These are phyloP conservation scores for Blumeria graminis DNA, from an alignment of 2,329 filamentous ascomycete species.

Conservation along the genomic window DNA sequence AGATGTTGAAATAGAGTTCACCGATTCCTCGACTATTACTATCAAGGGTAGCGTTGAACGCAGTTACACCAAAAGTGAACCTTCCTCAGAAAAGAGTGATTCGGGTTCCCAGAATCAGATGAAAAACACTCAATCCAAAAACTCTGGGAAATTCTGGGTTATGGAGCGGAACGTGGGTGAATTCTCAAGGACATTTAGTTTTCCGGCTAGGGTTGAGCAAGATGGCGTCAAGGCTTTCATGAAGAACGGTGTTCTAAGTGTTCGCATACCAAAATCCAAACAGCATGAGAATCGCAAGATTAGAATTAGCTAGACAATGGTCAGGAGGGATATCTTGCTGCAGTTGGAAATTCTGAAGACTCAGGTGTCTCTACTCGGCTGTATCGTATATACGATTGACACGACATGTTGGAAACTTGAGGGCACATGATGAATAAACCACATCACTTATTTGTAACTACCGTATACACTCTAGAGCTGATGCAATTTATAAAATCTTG, in stretches of 20 bases:
- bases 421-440: too few species aligned
- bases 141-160: conserved; percentile 38
- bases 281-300: conserved; percentile 33
- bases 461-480: too few species aligned
- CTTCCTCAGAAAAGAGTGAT: not conserved
- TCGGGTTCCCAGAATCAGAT: too few species aligned
- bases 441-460: too few species aligned
- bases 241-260: conserved; percentile 38
- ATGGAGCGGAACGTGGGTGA: conserved; percentile 30
- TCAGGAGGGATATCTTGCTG: too few species aligned
- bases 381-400: too few species aligned
- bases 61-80: conserved; percentile 5
- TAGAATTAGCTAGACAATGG: conserved; percentile 15
- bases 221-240: conserved; percentile 35
- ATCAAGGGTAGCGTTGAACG: conserved; percentile 48
- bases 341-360: too few species aligned
- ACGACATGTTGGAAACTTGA: too few species aligned
- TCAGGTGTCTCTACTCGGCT: too few species aligned
- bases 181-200: conserved; percentile 28
- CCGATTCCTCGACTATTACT: conserved; percentile 48
- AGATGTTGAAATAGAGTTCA: conserved; percentile 55
- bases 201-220: conserved; percentile 38
- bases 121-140: too few species aligned
- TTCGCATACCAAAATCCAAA: conserved; percentile 41
- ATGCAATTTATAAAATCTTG: too few species aligned